These are phyloP conservation scores for Linderina pennispora DNA, from an alignment of 192 early-diverging fungal species.

Conservation along the genomic window DNA sequence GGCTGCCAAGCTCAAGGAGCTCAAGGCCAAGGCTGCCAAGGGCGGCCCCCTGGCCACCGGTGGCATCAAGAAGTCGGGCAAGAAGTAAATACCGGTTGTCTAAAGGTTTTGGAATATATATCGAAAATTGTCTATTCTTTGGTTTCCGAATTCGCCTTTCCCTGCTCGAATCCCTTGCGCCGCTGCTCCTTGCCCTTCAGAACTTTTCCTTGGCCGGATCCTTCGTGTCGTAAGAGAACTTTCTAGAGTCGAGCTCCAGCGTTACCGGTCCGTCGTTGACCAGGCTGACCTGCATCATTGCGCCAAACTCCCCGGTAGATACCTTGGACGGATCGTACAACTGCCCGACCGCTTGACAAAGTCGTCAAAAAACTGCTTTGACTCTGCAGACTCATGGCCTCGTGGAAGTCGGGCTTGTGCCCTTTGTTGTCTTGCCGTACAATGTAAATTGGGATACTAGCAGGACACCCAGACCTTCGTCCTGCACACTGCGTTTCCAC, in stretches of 20 bases:
- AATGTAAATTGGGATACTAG: slow-evolving; percentile 95
- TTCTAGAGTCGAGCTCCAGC: slow-evolving; percentile 50
- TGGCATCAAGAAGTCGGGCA: slow-evolving; percentile 74
- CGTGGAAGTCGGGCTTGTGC: slow-evolving; percentile 86
- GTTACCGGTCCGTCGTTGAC: slow-evolving; percentile 79
- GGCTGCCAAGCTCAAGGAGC: slow-evolving; percentile 67
- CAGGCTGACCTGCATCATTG: slow-evolving; percentile 92
- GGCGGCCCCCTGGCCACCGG: slow-evolving; percentile 59
- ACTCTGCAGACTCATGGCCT: slow-evolving; percentile 68
- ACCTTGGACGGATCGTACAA: slow-evolving; percentile 61
- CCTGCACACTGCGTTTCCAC: slow-evolving; percentile 79
- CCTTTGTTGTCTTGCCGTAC: slow-evolving; percentile 74
- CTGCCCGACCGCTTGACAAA: slow-evolving; percentile 64
- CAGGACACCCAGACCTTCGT: slow-evolving; percentile 67
- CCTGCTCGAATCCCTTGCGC: no score
- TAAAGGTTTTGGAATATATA: no score
- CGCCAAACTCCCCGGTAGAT: slow-evolving; percentile 84
- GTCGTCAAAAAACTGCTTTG: slow-evolving; percentile 64
- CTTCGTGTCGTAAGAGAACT: slow-evolving; percentile 17
- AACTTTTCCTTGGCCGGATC: slow-evolving; percentile 17
- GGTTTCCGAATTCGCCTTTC: no score
- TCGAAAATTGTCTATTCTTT: no score
- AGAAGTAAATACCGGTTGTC: no score
- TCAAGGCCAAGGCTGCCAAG: slow-evolving; percentile 59
- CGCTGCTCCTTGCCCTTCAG: slow-evolving; percentile 12